Conservation (phyloP, 1,139 yeast species). For the Scheffersomyces segobiensis region DNA sequence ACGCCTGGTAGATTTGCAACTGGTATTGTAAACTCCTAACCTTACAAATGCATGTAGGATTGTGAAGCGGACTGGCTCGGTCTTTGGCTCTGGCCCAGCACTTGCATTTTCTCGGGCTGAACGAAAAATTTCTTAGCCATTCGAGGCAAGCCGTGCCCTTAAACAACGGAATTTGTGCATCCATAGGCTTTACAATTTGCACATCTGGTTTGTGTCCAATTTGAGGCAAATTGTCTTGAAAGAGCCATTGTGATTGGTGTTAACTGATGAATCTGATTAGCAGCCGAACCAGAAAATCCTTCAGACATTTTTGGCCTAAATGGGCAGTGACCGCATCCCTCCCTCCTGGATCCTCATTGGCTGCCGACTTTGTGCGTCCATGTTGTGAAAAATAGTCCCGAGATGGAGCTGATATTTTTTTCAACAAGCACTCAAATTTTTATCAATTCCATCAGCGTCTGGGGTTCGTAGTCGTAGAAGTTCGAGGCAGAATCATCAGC, state of each 20-base stretch:
- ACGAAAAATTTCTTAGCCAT: no score
- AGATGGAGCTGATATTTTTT: neutral
- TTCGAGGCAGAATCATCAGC: neutral
- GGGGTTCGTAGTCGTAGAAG: neutral
- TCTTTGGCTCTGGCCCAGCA: no score
- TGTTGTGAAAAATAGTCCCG: neutral
- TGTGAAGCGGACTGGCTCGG: no score
- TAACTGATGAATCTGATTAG: slow-evolving; percentile 1
- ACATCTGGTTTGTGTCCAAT: neutral
- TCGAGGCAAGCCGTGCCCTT: neutral
- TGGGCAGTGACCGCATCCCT: neutral
- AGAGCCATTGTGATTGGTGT: neutral
- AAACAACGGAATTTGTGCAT: neutral
- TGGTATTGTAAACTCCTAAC: no score
- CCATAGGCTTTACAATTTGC: neutral
- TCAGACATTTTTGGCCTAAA: neutral
- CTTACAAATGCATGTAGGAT: no score
- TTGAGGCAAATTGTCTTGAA: neutral
- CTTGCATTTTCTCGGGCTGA: no score
- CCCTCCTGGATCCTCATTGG: neutral
- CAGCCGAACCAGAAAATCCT: neutral
- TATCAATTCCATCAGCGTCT: neutral
- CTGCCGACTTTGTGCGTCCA: neutral
- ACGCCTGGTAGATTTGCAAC: neutral
- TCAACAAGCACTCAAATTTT: neutral